Percentiles rank a stretch among this genome's conserved stretches.
Evolutionary conservation across 805 yeast species (phyloP).

Genomic region (Isabelozyma gotoi): DNA sequence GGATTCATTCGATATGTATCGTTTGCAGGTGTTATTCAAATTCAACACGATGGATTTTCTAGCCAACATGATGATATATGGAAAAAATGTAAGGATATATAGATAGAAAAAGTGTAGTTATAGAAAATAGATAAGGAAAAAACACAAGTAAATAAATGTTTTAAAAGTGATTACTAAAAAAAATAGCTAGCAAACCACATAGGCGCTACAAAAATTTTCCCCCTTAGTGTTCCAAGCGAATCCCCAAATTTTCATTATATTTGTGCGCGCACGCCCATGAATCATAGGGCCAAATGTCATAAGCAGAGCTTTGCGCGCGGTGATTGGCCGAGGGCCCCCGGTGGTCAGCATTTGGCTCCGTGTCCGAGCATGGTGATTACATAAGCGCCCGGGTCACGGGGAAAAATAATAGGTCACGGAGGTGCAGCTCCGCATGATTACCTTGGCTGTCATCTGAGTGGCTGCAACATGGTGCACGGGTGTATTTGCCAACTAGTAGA

Average conservation of each 20-base stretch:
- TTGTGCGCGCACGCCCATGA: constrained; percentile 6
- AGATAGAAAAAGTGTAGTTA: constrained; percentile 2
- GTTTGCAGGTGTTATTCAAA: constrained; percentile 7
- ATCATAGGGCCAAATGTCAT: background rate
- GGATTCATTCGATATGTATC: constrained; percentile 19
- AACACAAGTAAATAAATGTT: constrained; percentile 3
- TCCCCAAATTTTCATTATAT: constrained; percentile 1
- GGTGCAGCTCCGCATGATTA: background rate
- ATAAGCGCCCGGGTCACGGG: background rate
- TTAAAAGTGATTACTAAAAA: background rate
- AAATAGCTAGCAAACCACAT: background rate
- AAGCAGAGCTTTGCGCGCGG: constrained; percentile 9
- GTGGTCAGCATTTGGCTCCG: background rate
- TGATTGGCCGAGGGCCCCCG: constrained; percentile 11
- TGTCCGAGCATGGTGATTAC: background rate
- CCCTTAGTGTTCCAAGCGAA: background rate
- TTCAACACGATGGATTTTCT: constrained; percentile 7
- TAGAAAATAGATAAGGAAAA: constrained; percentile 2
- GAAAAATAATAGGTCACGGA: background rate
- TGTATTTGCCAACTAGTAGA: too few species aligned
- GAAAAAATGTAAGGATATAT: background rate
- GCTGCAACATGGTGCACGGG: too few species aligned
- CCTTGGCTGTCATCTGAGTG: too few species aligned
- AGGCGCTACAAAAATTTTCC: too few species aligned
- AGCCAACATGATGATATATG: constrained; percentile 7